Evolutionary conservation across 2,329 filamentous ascomycete species (phyloP).

Genomic region (Sporothrix sp.): DNA sequence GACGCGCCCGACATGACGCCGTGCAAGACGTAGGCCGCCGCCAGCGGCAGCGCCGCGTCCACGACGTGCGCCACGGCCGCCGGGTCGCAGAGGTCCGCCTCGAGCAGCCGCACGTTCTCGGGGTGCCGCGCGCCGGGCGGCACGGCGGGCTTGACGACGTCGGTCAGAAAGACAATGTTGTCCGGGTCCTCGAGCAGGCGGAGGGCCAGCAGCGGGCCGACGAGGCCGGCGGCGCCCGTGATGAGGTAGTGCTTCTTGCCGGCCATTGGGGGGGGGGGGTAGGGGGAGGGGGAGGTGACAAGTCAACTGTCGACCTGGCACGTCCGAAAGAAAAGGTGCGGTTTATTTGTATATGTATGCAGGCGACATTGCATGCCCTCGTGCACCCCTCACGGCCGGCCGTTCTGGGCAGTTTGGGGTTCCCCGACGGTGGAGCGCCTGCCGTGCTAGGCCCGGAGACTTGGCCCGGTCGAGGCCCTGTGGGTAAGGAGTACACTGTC

Average conservation of each 20-base stretch:
- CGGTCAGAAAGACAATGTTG: slow-evolving; percentile 37
- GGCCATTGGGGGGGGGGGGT: background rate
- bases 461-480: too few relatives aligned
- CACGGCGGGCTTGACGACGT: slow-evolving; percentile 43
- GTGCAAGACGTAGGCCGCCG: slow-evolving; percentile 52
- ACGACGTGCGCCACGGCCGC: slow-evolving; percentile 32
- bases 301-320: too few relatives aligned
- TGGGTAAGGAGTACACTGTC: too few relatives aligned
- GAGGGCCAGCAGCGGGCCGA: slow-evolving; percentile 29
- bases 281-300: slow-evolving; percentile 21
- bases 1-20: slow-evolving; percentile 58
- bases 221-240: slow-evolving; percentile 27
- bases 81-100: slow-evolving; percentile 37
- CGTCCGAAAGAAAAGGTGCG: too few relatives aligned
- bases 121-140: slow-evolving; percentile 38
- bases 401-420: too few relatives aligned
- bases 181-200: slow-evolving; percentile 31
- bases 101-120: slow-evolving; percentile 39
- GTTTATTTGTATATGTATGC: too few relatives aligned
- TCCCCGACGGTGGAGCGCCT: too few relatives aligned
- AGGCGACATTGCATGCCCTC: too few relatives aligned
- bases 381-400: too few relatives aligned
- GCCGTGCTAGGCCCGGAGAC: too few relatives aligned
- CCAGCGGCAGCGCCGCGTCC: slow-evolving; percentile 34
- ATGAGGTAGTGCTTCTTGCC: slow-evolving; percentile 24